Evolutionary conservation across 177 flowering plant species (phyloP).

Genomic region (Vitis hybrid): DNA sequence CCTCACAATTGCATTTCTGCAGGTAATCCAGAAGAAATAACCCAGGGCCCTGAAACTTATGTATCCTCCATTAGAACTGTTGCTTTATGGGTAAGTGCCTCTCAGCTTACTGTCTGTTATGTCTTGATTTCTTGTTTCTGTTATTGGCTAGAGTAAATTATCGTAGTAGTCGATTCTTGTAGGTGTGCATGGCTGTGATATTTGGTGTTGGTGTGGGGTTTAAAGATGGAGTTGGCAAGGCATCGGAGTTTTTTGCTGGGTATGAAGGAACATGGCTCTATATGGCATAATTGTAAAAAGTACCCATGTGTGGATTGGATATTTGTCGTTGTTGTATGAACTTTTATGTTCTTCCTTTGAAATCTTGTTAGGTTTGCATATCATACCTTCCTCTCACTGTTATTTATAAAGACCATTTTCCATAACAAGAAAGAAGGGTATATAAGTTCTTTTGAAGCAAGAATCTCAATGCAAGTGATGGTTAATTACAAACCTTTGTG

Average conservation of each 20-base stretch:
- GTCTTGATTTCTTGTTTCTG: conserved; percentile 2
- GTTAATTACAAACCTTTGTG: no score
- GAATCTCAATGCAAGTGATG: no score
- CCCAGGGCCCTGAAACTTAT: conserved; percentile 28
- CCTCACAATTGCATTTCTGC: conserved; percentile 20
- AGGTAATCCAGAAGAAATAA: conserved; percentile 21
- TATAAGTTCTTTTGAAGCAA: no score
- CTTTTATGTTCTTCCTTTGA: not conserved
- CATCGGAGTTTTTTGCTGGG: conserved; percentile 98
- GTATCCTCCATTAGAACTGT: conserved; percentile 59
- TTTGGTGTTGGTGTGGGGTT: conserved; percentile 89
- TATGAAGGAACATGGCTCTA: conserved; percentile 26
- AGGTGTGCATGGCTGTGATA: conserved; percentile 79
- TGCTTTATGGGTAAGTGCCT: conserved; percentile 69
- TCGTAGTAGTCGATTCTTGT: conserved; percentile 16
- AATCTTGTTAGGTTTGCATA: not conserved
- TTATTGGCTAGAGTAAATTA: conserved; percentile 6
- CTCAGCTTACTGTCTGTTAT: conserved; percentile 3
- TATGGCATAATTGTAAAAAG: not conserved
- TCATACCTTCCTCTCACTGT: not conserved
- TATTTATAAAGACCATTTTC: no score
- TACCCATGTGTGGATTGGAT: no score
- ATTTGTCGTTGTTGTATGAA: not conserved
- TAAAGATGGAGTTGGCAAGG: conserved; percentile 79
- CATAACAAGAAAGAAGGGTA: no score